Evolutionary conservation across 108 stramenopile genomes (phyloP), one percentile per base, ranked within the genome.

Genomic region (Licmophora abbreviata): DNA sequence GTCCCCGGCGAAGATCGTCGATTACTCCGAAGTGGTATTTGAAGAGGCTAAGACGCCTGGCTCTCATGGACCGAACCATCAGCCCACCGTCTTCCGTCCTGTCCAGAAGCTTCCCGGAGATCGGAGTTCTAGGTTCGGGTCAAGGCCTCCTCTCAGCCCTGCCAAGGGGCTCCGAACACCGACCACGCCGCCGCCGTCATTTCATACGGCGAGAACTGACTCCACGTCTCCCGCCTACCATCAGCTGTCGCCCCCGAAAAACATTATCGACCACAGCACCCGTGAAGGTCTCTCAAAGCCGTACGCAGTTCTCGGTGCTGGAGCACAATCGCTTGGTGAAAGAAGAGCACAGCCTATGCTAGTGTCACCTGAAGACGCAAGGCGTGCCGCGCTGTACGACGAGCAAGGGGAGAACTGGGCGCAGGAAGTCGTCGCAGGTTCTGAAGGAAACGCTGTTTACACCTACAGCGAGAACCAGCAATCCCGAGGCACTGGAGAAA

Each of bases 141-240:
- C 68, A 26, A 51, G 51, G 14, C 68, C 68, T 34, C 68, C 68
- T 0, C 25, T 59, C 30, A 69, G 61, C 56, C 68, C 68, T 7
- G 6, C 7, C 31, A 69, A 69, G 30, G 57, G 58, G 4, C 1
- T 33, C 23, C 22, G 48, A 14, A 34, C 68, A 12, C 55, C 51
- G 2, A 53, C 48, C 0, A 43, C 60, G 17, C 61, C 68, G 1
- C 58, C 54, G 50, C 61, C 61, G 20, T 51, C n/a, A n/a, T n/a
- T n/a, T n/a, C n/a, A n/a, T n/a, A n/a, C n/a, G n/a, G n/a, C n/a
- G n/a, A n/a, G 44, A 24, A 48, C 36, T 5, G 45, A 32, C 9
- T 54, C 47, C 26, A 34, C 43, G 12, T 61, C 67, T 27, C 56
- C 61, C 7, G 41, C 35, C 7, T 31, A 55, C n/a, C 37, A 48